Evolutionary conservation across 495 filamentous ascomycete genomes (phyloP).

Genomic region (Neurospora tetrasperma): DNA sequence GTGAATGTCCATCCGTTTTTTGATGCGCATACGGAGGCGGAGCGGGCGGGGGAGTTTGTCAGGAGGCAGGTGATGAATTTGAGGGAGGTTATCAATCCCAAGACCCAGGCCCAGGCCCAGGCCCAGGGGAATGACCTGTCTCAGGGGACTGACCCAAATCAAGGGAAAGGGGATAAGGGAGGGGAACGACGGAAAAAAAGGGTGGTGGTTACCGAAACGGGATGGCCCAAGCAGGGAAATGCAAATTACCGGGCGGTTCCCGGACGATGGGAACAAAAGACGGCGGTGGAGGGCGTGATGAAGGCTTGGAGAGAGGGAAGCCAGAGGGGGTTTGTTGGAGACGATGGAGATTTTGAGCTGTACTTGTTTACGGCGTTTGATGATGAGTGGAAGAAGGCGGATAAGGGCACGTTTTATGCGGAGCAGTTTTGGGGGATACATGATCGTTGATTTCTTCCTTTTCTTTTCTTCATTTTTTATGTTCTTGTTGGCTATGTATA

Average conservation of each 20-base stretch:
- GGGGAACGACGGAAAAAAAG: constrained; percentile 19
- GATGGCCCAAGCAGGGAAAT: constrained; percentile 66
- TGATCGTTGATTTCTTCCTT: too few species aligned
- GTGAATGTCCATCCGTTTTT: constrained; percentile 84
- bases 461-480: too few species aligned
- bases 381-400: constrained; percentile 69
- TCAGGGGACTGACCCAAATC: too few species aligned
- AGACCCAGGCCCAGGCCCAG: too few species aligned
- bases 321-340: constrained; percentile 35
- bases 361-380: constrained; percentile 70
- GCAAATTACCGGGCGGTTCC: constrained; percentile 57
- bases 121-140: too few species aligned
- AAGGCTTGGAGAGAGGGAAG: constrained; percentile 33
- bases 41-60: constrained; percentile 55
- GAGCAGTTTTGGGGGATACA: constrained; percentile 66
- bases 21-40: constrained; percentile 46
- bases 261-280: constrained; percentile 47
- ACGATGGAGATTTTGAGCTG: background rate
- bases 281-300: constrained; percentile 54
- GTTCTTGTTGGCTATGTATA: too few species aligned
- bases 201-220: constrained; percentile 56
- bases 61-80: constrained; percentile 41
- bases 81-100: constrained; percentile 2
- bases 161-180: too few species aligned
- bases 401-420: constrained; percentile 48